Evolutionary conservation across 139 green algal genomes (phyloP).

Genomic region (Microglena sp.): DNA sequence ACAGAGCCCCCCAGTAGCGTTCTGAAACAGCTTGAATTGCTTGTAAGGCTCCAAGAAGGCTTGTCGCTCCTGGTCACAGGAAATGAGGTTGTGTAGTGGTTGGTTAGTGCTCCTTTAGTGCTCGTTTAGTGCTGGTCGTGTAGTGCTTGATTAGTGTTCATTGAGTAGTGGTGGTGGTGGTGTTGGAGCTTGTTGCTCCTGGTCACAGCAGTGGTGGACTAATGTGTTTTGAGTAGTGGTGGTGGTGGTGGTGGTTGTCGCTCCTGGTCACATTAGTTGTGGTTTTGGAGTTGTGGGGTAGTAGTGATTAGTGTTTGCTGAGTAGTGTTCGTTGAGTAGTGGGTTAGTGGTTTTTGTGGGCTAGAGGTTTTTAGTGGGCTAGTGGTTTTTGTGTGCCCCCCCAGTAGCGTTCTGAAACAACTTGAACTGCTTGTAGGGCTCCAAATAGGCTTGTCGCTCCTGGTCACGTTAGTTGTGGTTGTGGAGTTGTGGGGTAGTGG

Average conservation of each 20-base stretch:
- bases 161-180: neutral
- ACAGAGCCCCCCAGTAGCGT: slow-evolving; percentile 23
- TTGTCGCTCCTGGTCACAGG: slow-evolving; percentile 26
- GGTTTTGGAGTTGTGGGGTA: no score
- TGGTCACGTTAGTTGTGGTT: neutral
- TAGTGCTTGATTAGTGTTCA: neutral
- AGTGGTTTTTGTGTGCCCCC: neutral
- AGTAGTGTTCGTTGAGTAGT: no score
- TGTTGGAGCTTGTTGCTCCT: neutral
- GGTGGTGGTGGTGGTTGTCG: slow-evolving; percentile 61
- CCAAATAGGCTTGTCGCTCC: slow-evolving; percentile 63
- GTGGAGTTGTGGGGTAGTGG: neutral
- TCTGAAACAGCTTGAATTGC: slow-evolving; percentile 45
- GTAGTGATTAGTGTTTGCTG: neutral
- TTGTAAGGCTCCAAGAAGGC: slow-evolving; percentile 82
- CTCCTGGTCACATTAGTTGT: slow-evolving; percentile 7
- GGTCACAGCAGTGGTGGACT: neutral
- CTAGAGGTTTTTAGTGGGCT: neutral
- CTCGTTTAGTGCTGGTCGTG: neutral
- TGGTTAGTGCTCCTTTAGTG: neutral
- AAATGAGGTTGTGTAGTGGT: neutral
- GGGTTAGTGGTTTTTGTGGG: neutral
- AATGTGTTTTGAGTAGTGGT: neutral
- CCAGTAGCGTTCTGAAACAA: slow-evolving; percentile 38
- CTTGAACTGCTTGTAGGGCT: slow-evolving; percentile 67